Conservation (phyloP, 257 asterid genomes). For the Solanum gandarillasii region DNA sequence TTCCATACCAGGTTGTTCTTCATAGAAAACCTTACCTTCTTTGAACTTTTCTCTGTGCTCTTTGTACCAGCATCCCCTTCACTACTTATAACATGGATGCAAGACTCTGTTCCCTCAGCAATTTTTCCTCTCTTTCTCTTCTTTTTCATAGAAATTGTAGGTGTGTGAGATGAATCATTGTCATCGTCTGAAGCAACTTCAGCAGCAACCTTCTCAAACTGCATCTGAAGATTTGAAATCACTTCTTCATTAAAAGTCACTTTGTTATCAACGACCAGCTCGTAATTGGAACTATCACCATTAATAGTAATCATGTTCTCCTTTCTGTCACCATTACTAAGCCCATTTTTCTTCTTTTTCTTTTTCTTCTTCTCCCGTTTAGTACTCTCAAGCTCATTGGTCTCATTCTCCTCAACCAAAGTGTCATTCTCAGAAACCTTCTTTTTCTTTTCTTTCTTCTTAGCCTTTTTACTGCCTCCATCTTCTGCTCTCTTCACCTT, state of each 20-base stretch:
- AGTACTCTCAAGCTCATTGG: slow-evolving; percentile 1
- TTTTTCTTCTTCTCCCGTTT: slow-evolving; percentile 17
- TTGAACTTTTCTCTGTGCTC: slow-evolving; percentile 57
- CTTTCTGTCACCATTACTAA: slow-evolving; percentile 4
- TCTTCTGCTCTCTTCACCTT: slow-evolving; percentile 33
- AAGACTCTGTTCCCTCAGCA: slow-evolving; percentile 8
- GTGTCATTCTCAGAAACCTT: slow-evolving; percentile 7
- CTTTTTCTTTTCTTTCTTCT: slow-evolving; percentile 22
- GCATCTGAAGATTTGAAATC: slow-evolving; percentile 74
- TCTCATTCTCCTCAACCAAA: not conserved
- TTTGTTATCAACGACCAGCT: slow-evolving; percentile 19
- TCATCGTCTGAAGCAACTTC: slow-evolving; percentile 32
- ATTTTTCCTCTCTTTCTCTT: slow-evolving; percentile 52
- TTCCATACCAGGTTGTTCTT: slow-evolving; percentile 90
- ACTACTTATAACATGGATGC: not conserved
- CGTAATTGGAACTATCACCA: slow-evolving; percentile 9
- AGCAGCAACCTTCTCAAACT: slow-evolving; percentile 82
- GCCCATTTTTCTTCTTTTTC: slow-evolving; percentile 15
- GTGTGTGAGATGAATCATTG: slow-evolving; percentile 16
- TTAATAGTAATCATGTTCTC: slow-evolving; percentile 2
- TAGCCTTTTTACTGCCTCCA: slow-evolving; percentile 29
- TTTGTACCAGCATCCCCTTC: slow-evolving; percentile 26
- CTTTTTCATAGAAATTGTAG: slow-evolving; percentile 21
- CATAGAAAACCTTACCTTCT: slow-evolving; percentile 82
- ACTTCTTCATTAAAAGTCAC: slow-evolving; percentile 33